Evolutionary conservation across 2,329 filamentous ascomycete genomes (phyloP).

Genomic region (Colletotrichum sublineola): DNA sequence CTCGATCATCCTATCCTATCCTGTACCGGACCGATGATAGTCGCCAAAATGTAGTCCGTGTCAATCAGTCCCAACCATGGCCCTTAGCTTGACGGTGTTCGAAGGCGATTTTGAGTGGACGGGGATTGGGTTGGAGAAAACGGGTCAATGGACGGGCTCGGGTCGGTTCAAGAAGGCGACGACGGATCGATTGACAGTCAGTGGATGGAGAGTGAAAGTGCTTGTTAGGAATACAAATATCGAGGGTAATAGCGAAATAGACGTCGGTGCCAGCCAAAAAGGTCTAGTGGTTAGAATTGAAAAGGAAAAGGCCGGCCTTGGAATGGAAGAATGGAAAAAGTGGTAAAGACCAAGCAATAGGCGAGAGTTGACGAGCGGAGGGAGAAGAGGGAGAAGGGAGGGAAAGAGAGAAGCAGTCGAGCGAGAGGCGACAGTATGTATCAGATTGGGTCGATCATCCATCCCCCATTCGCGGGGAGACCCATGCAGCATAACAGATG

Average conservation of each 20-base stretch:
- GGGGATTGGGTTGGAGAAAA: not conserved
- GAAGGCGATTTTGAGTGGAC: not conserved
- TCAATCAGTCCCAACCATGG: conserved; percentile 39
- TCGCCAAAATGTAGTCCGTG: conserved; percentile 32
- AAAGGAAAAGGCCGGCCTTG: conserved; percentile 43
- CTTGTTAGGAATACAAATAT: not conserved
- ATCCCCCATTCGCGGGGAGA: conserved; percentile 42
- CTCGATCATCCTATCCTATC: conserved; percentile 40
- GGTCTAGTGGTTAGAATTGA: conserved; percentile 38
- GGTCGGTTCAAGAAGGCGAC: not conserved
- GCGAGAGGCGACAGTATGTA: conserved; percentile 44
- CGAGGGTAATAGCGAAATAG: conserved; percentile 26
- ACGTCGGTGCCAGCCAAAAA: conserved; percentile 38
- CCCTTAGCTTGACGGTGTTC: conserved; percentile 22
- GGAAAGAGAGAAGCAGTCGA: conserved; percentile 26
- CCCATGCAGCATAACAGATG: conserved; percentile 43
- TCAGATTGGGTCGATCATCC: conserved; percentile 43
- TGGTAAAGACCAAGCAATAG: conserved; percentile 35
- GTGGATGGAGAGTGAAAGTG: not conserved
- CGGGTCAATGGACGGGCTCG: not conserved
- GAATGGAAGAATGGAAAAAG: conserved; percentile 31
- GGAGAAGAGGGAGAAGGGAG: conserved; percentile 34
- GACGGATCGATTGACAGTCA: not conserved
- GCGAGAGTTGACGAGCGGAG: conserved; percentile 23
- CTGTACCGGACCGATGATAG: conserved; percentile 29